phyloP scores from a whole-genome alignment of 331 rosid species.

The Erythrophleum ivorense region DNA sequence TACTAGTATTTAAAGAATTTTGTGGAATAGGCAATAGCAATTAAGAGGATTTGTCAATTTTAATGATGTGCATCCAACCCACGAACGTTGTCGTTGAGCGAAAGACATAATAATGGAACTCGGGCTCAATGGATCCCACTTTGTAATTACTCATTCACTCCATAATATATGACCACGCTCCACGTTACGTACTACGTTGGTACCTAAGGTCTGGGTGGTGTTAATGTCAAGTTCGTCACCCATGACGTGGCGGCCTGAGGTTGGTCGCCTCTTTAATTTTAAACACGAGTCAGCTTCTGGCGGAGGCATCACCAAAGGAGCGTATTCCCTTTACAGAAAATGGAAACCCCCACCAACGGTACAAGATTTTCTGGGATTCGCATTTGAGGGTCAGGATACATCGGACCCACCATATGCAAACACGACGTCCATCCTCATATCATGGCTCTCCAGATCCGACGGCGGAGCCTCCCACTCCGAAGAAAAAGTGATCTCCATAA shows the following conservation, averaged over 20 bases:
- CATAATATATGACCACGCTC: not conserved
- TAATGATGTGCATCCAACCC: not conserved
- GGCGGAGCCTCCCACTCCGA: not conserved
- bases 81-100: not conserved
- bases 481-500: not conserved
- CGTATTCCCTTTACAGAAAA: not conserved
- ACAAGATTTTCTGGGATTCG: constrained; percentile 29
- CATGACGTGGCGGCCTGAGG: constrained; percentile 6
- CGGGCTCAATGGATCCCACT: constrained; percentile 19
- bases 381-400: constrained; percentile 9
- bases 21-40: not conserved
- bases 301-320: not conserved
- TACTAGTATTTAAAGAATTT: not conserved
- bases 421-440: not conserved
- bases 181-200: constrained; percentile 15
- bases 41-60: not conserved
- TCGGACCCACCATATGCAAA: constrained; percentile 29
- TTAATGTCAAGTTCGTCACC: not conserved
- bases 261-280: not conserved
- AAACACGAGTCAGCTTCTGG: not conserved
- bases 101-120: constrained; percentile 12
- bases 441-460: not conserved
- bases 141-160: not conserved
- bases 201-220: not conserved
- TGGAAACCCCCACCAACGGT: not conserved